Evolutionary conservation across 2,329 filamentous ascomycete genomes (phyloP), one percentile per base, ranked within the genome.

Genomic region (Xylariaceae sp.): DNA sequence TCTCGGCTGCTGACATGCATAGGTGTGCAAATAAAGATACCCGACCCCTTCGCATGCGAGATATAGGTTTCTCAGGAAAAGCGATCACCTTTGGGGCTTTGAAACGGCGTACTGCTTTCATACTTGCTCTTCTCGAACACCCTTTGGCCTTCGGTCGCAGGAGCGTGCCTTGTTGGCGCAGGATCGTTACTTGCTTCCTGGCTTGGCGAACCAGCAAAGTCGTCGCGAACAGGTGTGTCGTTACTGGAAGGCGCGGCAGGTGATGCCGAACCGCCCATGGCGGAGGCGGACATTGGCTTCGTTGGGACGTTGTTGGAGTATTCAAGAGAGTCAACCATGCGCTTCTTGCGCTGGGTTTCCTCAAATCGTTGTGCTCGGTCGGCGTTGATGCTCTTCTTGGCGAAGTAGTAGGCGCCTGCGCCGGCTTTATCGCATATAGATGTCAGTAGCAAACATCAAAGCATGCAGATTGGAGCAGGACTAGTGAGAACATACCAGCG

Each of bases 391-490:
- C 87, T 87, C 69, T 85, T 83, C 81, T 99, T 99, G 60, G 94
- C 94, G 72, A 97, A 96, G 78, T 90, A 92, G 80, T 97, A 99
- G 67, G 93, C 92, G 59, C 88, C 90, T 61, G 85, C 94, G 69
- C 93, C 94, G 63, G 92, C 91, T 92, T 68, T 47, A 24, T 48
- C 30, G 16, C 29, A 50, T 44, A 21, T 37, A 21, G 20, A 23
- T 42, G 23, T 46, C 21, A 51, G 47, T 21, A 39, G 26, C 11
- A 13, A 20, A 42, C 24, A 37, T 44, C 23, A 21, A n/a, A 18
- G 6, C 2, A 23, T n/a, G 24, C 37, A 21, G 15, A 3, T 13
- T 20, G 10, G 8, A 3, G 8, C 7, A 10, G 18, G 11, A 16
- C 18, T 20, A 11, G 6, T 11, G 24, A 45, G 7, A 20, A 68